Evolutionary conservation across 805 yeast genomes (phyloP).

Genomic region (Metschnikowia dekortorum): DNA sequence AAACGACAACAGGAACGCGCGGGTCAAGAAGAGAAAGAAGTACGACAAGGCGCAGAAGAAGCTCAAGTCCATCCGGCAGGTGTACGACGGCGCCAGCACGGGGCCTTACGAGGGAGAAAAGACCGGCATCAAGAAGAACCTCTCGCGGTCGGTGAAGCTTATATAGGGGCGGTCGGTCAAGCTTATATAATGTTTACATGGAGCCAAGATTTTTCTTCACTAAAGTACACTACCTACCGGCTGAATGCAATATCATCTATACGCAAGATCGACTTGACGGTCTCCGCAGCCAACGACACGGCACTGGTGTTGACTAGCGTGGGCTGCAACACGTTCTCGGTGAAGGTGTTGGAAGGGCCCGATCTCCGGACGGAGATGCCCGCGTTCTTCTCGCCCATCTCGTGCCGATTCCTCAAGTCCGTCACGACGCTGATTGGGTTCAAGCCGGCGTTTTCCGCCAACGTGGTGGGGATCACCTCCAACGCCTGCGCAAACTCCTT

Average conservation of each 20-base stretch:
- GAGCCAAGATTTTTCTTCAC: neutral
- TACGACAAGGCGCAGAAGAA: slow-evolving; percentile 93
- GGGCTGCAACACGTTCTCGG: slow-evolving; percentile 95
- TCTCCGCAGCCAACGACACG: slow-evolving; percentile 89
- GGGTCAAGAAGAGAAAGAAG: slow-evolving; percentile 98
- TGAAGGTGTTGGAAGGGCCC: slow-evolving; percentile 84
- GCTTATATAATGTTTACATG: slow-evolving; percentile 27
- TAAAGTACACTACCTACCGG: slow-evolving; percentile 8
- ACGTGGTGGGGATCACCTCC: slow-evolving; percentile 88
- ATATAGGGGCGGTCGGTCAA: slow-evolving; percentile 61
- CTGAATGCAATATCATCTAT: slow-evolving; percentile 92
- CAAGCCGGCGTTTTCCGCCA: slow-evolving; percentile 93
- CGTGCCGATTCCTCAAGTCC: slow-evolving; percentile 87
- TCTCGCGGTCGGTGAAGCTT: slow-evolving; percentile 82
- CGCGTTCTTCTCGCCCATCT: slow-evolving; percentile 85
- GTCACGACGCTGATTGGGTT: slow-evolving; percentile 89
- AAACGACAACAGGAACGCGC: slow-evolving; percentile 90
- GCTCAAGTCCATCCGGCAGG: slow-evolving; percentile 84
- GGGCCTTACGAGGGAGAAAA: slow-evolving; percentile 86
- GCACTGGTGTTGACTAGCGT: slow-evolving; percentile 93
- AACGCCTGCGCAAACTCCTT: slow-evolving; percentile 88
- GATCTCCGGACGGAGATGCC: slow-evolving; percentile 94
- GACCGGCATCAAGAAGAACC: slow-evolving; percentile 95
- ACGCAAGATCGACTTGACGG: slow-evolving; percentile 91
- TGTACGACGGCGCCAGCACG: slow-evolving; percentile 66